These are phyloP conservation scores for Gloeopeniophorella convolvens DNA, from an alignment of 768 basidiomycete species.

Conservation along the genomic window DNA sequence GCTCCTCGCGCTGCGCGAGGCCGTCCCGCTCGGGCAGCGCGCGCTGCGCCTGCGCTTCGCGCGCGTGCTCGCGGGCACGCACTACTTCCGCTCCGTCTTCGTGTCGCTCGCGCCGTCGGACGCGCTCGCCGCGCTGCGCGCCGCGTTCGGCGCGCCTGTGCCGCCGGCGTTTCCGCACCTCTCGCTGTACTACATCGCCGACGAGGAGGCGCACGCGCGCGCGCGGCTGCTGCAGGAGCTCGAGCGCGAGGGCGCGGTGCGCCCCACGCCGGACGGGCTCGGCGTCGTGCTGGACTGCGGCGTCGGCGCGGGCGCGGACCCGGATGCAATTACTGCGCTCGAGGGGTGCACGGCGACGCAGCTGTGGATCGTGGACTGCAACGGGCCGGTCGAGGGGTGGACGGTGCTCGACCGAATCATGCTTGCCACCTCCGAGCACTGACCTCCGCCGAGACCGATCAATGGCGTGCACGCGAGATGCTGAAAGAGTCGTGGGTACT, in stretches of 20 bases:
- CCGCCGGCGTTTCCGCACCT: conserved; percentile 66
- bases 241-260: conserved; percentile 31
- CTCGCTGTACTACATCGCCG: conserved; percentile 66
- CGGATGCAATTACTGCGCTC: conserved; percentile 27
- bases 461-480: no score
- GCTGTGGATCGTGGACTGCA: conserved; percentile 55
- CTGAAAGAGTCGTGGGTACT: no score
- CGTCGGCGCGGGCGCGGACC: conserved; percentile 19
- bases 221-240: conserved; percentile 40
- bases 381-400: conserved; percentile 58
- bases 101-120: conserved; percentile 40
- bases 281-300: conserved; percentile 32
- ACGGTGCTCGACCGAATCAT: conserved; percentile 37
- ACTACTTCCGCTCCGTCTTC: conserved; percentile 70
- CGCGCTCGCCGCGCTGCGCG: conserved; percentile 45
- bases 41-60: conserved; percentile 42
- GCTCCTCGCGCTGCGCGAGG: conserved; percentile 32
- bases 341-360: conserved; percentile 40
- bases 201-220: conserved; percentile 58
- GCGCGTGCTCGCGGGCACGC: conserved; percentile 48
- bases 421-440: conserved; percentile 3
- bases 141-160: conserved; percentile 36
- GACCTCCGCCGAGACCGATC: neutral
- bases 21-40: conserved; percentile 32
- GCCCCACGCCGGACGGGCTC: conserved; percentile 14